Base-by-base conservation (phyloP, 257 asterid species). In the Lycium barbarum region DNA sequence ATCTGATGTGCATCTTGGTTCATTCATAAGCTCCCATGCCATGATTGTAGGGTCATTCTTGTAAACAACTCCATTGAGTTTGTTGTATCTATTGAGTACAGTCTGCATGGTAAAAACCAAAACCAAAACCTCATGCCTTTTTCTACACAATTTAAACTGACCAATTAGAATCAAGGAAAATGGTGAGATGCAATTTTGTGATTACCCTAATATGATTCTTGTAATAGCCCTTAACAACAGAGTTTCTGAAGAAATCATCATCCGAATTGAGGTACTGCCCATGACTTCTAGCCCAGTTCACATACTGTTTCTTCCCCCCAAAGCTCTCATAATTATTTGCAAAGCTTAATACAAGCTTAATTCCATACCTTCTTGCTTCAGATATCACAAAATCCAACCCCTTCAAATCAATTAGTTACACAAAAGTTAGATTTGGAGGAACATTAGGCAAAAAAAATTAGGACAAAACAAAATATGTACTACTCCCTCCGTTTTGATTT, bases 11-110 rank as follows among this genome's bases (percentile, higher is more conserved):
- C 98, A 96, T 89, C 98, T 91, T 7, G 98, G 98, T 88, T 96
- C 98, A 91, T 95, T 95, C 95, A 95, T 95, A 58, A 96, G 98
- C 80, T 96, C 99, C 99, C 99, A 96, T 1, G 99, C 98, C 99
- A 96, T 96, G 73, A 96, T 96, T 85, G 98, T 95, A 9, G 98
- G 98, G 71, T 96, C 99, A 90, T 95, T 91, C 92, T 91, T 95
- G 94, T 96, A 96, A 82, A 85, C 54, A 72, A 88, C 83, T 84
- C 97, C 93, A 63, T 80, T 93, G 17, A 87, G 78, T 36, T 90
- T 90, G 87, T 96, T 96, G 73, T 84, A 79, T 85, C 99, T 92
- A 85, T 91, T 93, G 15, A 96, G 86, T 89, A 96, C 91, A 82
- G 87, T 90, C 99, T 96, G 87, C 91, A 88, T 47, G 61, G 63